These are phyloP conservation scores for Malbranchea zuffiana DNA, from an alignment of 2,329 filamentous ascomycete species.

Conservation along the genomic window DNA sequence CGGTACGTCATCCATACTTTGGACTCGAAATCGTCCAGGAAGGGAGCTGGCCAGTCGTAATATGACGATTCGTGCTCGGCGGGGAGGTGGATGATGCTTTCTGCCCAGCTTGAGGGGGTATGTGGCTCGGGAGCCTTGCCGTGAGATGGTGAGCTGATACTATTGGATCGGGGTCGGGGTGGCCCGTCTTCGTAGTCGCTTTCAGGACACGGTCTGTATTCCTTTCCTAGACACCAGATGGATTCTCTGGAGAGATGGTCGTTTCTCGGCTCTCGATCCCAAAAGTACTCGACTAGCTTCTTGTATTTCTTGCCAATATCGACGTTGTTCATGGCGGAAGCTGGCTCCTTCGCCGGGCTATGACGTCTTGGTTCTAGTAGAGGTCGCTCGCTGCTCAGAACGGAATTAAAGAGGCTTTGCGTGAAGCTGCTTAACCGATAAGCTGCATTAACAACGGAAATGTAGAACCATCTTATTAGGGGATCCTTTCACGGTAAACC, in stretches of 20 bases:
- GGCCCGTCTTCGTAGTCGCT: conserved; percentile 14
- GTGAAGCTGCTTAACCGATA: too few species aligned
- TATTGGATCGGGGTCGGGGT: conserved; percentile 1
- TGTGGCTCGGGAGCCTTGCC: not conserved
- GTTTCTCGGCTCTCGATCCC: conserved; percentile 81
- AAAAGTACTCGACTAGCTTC: conserved; percentile 80
- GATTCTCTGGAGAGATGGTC: conserved; percentile 55
- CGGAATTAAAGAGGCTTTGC: too few species aligned
- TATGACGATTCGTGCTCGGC: not conserved
- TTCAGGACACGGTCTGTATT: conserved; percentile 37
- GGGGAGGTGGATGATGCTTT: not conserved
- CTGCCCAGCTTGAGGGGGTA: not conserved
- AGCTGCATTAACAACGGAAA: too few species aligned
- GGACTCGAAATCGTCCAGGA: conserved; percentile 87
- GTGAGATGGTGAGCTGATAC: not conserved
- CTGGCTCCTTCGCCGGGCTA: too few species aligned
- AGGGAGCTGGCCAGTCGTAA: conserved; percentile 66
- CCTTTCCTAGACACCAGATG: conserved; percentile 70
- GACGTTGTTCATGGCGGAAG: conserved; percentile 52
- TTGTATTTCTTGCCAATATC: conserved; percentile 54
- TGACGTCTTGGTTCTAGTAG: too few species aligned
- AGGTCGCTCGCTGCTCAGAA: too few species aligned
- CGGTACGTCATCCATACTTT: conserved; percentile 95
- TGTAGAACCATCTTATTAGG: too few species aligned
- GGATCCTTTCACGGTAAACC: too few species aligned